Base-by-base conservation (phyloP, 768 basidiomycete species). In the Mycena rebaudengoi region DNA sequence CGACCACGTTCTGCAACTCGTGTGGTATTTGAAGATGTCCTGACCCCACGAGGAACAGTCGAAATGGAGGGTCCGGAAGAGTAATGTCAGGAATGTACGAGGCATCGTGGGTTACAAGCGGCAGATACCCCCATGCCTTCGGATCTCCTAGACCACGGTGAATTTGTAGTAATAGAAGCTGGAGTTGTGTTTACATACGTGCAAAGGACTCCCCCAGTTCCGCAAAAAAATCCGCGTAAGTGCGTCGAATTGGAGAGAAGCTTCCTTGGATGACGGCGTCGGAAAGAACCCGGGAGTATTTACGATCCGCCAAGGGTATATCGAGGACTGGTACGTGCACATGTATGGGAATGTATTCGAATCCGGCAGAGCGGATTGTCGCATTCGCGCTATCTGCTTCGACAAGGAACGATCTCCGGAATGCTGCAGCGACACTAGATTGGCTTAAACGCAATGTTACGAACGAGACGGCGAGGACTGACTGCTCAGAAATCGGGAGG, bases 211-310 rank as follows among this genome's bases (percentile, higher is more conserved):
- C 52, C 20, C 69, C 73, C 26, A 82, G 66, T 28, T 81, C 78
- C 0, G 59, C 39, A 60, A 81, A 80, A 14, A 81, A 68, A 29
- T 73, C 67, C 7, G 62, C 21, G 56, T 81, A 82, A 62, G 79
- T 76, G 14, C 82, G 74, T 12, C 82, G 73, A 14, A 68, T 73
- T 7, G 70, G 33, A 28, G 69, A 66, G 61, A 82, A 79, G 3
- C 69, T 75, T 21, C 80, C 80, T 69, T 82, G 80, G 23, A 83
- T 80, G 60, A 80, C 80, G 2, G 77, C 80, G 52, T 75, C 75
- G 20, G 79, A 75, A 40, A 83, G 71, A n/a, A 68, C 59, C 2
- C 73, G 61, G 7, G 62, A 57, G 7, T 60, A 53, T 5, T 60
- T 14, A n/a, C 66, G 74, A 13, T 69, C 65, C 14, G 76, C 62